phyloP scores from a whole-genome alignment of 495 filamentous ascomycete species.

The Tirmania nivea region DNA sequence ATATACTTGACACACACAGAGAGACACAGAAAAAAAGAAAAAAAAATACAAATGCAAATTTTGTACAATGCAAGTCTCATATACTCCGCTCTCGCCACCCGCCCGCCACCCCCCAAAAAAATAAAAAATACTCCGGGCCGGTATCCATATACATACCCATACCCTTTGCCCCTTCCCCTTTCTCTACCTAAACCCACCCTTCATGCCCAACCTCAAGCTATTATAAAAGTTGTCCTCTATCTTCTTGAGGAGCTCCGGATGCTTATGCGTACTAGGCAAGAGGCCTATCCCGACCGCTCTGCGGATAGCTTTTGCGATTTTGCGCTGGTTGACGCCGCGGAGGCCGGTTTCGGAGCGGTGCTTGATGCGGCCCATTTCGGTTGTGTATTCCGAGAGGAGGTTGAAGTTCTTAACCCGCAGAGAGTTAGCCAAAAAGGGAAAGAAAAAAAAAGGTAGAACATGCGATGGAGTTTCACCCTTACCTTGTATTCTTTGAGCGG shows the following conservation, averaged over 20 bases:
- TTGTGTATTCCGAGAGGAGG: slow-evolving; percentile 77
- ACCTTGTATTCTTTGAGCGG: slow-evolving; percentile 74
- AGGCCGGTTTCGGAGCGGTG: slow-evolving; percentile 52
- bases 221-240: background rate
- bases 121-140: too few relatives aligned
- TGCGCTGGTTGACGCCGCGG: slow-evolving; percentile 70
- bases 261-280: slow-evolving; percentile 76
- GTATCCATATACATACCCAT: too few relatives aligned
- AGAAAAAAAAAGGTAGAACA: slow-evolving; percentile 2
- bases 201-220: background rate
- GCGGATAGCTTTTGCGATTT: slow-evolving; percentile 77
- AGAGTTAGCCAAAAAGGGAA: background rate
- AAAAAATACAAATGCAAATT: too few relatives aligned
- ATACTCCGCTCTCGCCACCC: too few relatives aligned
- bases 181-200: too few relatives aligned
- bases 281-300: slow-evolving; percentile 72
- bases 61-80: too few relatives aligned
- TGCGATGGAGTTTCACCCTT: slow-evolving; percentile 15
- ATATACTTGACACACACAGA: too few relatives aligned
- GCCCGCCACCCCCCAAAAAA: too few relatives aligned
- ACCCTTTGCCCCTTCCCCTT: too few relatives aligned
- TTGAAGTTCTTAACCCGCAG: slow-evolving; percentile 88
- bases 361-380: slow-evolving; percentile 64
- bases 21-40: too few relatives aligned
- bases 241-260: slow-evolving; percentile 60